phyloP scores from a whole-genome alignment of 768 basidiomycete species.

The Inosperma sp. region DNA sequence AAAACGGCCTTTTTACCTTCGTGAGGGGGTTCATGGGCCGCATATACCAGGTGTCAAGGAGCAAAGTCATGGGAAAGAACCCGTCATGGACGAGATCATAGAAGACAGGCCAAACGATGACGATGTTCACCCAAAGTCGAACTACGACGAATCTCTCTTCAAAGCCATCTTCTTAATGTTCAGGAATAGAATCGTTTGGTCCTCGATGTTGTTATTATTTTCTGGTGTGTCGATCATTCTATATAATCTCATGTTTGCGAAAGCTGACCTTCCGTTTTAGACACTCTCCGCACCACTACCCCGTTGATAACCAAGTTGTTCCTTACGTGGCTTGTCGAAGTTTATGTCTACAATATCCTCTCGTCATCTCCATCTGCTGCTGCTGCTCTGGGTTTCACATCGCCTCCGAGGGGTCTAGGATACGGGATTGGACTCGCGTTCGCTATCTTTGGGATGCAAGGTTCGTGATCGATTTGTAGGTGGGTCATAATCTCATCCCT shows the following conservation, averaged over 20 bases:
- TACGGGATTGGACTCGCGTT: conserved; percentile 59
- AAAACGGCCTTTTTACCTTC: conserved; percentile 38
- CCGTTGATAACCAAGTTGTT: conserved; percentile 57
- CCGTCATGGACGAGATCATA: conserved; percentile 8
- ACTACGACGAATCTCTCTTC: conserved; percentile 48
- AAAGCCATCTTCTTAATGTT: conserved; percentile 46
- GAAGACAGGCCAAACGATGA: conserved; percentile 3
- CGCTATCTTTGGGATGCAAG: conserved; percentile 59
- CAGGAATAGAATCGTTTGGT: conserved; percentile 41
- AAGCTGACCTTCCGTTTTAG: conserved; percentile 14
- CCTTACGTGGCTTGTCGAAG: conserved; percentile 52
- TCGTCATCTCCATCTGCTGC: conserved; percentile 34
- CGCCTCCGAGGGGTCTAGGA: conserved; percentile 49
- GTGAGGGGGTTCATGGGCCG: background rate
- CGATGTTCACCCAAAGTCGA: too few species aligned
- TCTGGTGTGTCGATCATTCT: conserved; percentile 27
- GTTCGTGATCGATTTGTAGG: conserved; percentile 23
- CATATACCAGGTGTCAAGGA: background rate
- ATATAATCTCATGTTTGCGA: background rate
- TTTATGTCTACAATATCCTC: conserved; percentile 41
- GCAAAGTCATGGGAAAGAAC: conserved; percentile 2
- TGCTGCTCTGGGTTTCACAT: conserved; percentile 20
- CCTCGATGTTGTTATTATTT: conserved; percentile 46
- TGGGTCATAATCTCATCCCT: background rate
- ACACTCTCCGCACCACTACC: conserved; percentile 48